Base-by-base conservation (phyloP, 2,329 filamentous ascomycete genomes). In the Sporothrix phasma region DNA sequence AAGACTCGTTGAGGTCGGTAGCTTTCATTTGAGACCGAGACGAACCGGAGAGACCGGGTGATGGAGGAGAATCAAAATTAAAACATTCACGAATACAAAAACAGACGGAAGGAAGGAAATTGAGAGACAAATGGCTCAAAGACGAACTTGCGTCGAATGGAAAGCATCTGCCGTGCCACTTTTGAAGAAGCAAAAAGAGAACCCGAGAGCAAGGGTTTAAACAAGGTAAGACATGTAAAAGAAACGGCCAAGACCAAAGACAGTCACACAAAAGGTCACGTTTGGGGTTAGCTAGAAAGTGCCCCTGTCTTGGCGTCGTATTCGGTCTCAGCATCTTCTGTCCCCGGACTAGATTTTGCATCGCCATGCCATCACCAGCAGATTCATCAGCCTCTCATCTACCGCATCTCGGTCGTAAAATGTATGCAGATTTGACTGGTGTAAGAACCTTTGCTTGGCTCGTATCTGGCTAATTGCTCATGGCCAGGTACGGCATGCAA, bases 401-500 rank as follows among this genome's bases (percentile, higher is more conserved):
- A 43, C 15, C 22, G 37, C 54, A 58, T 19, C 37, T 58, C 37
- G 3, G 37, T 43, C 54, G 24, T 58, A 29, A 58, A 43, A 37
- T 43, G 54, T 43, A 37, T 58, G 34, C 37, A 58, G 34, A 8
- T 8, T n/a, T 15, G 37, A 37, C 37, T 37, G 43, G 37, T 31
- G 37, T 37, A 19, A 58, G 43, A 11, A 29, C 37, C 15, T 29
- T 26, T 22, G 54, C 43, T 43, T 26, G 19, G 31, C 7, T 51
- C 46, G 45, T 51, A 41, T 56, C 34, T 37, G 34, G 31, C 13
- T 24, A 31, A 39, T 39, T 56, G 17, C 31, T 22, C 5, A 43
- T 62, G 46, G n/a, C 46, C 45, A 62, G 59, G 46, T 51, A 51
- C 59, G 22, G 31, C 43, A 61, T 61, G 58, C 43, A 61, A 47